Base-by-base conservation (phyloP, 2,329 filamentous ascomycete species). In the Monilinia laxa region DNA sequence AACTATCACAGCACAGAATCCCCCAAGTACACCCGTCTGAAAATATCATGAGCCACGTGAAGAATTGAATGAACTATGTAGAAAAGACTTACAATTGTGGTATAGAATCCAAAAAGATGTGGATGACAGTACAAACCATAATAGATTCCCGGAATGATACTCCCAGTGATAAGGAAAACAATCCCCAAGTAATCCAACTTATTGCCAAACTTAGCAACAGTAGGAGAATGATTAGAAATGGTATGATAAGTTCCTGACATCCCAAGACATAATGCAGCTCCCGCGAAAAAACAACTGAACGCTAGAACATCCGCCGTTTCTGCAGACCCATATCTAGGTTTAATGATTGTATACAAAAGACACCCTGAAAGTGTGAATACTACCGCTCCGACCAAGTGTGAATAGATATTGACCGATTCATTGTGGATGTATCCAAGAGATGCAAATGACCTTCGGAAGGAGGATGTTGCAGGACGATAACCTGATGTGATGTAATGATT, bases 141-240 rank as follows among this genome's bases (percentile, higher is more conserved):
- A 78, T 92, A 95, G 68, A 99, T 78, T 60, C 91, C 90, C 2
- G 95, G 93, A 56, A 98, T 86, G 75, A 94, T 97, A 76, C 90
- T 94, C 9, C 95, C 95, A 71, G 94, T 91, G 68, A 98, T 98
- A 71, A 99, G 81, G 59, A 89, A 86, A 40, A 98, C 91, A 72
- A 99, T 99, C 9, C 95, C 95, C 6, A 94, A 86, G 77, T 99
- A 98, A 77, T 99, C 95, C 66, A 98, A 81, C 77, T 96, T 92
- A 77, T 98, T 98, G 14, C 93, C 93, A 81, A 92, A 91, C 69
- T 86, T 88, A 2, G 90, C 88, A 18, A 97, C 91, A 1, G 79
- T 79, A 49, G 87, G 85, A 23, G 91, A 95, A 78, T 99, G 95
- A 71, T 97, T 97, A 28, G 84, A 87, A 58, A 97, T 85, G 2